Base-by-base conservation (phyloP, 805 yeast species). In the Ogataea allantospora region DNA sequence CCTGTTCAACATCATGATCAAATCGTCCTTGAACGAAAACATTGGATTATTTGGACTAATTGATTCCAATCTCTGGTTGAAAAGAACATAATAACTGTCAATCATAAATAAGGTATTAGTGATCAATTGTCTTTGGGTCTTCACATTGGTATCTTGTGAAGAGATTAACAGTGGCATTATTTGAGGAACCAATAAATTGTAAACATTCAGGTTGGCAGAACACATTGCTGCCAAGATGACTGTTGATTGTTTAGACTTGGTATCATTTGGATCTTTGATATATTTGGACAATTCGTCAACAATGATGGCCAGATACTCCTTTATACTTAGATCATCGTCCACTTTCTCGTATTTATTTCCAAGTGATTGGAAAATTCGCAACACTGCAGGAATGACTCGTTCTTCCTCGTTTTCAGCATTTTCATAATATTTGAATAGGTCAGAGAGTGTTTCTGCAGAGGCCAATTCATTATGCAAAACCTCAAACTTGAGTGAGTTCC, bases 401-500 rank as follows among this genome's bases (percentile, higher is more conserved):
- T 63, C 67, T 20, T 58, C 60, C 33, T 60, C 66, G 34, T 45
- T 57, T 25, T 55, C 55, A 1, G 65, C 57, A 25, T 50, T 53
- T 20, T 48, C 55, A 31, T 63, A 64, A 30, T 61, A 61, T 13
- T 49, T 44, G 24, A 51, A 29, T 29, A 63, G 39, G 12, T 59
- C 50, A 3, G 42, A 34, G 27, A 58, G 39, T 17, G 54, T 55
- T 20, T 58, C 57, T 9, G 60, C 52, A 22, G 54, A 54, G 8
- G 60, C 59, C 10, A 64, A 37, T 63, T 83, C 86, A 27, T 80
- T 81, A 57, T 91, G 95, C 40, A 91, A 65, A n/a, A 91, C 71
- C 59, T 91, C 96, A 57, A 77, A 88, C 57, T 91, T 91, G 35
- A 91, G 65, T 0, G 95, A 86, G 50, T 85, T 83, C 95, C 96